These are phyloP conservation scores for Marasmius tenuissimus DNA, from an alignment of 1,284 basidiomycete genomes.

Conservation along the genomic window DNA sequence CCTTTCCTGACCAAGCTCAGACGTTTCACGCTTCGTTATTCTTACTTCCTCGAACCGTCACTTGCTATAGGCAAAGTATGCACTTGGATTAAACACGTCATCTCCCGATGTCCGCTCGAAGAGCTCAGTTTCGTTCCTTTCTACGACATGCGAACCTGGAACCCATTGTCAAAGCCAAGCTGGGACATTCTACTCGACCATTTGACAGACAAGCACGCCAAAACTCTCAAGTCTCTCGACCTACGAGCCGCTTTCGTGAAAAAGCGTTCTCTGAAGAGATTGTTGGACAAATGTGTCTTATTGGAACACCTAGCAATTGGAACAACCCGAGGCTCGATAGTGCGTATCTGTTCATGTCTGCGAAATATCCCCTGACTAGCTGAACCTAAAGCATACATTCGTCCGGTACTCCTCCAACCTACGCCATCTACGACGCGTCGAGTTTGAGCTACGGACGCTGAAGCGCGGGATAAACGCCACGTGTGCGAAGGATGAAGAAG, in stretches of 20 bases:
- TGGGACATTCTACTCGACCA: not conserved
- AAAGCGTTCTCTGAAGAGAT: not conserved
- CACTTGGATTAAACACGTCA: not conserved
- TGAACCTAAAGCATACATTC: not conserved
- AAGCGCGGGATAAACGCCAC: not conserved
- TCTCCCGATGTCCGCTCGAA: not conserved
- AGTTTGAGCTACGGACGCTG: not conserved
- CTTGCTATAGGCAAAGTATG: not conserved
- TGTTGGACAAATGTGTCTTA: not conserved
- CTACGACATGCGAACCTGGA: not conserved
- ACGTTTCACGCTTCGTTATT: not conserved
- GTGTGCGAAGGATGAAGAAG: not conserved
- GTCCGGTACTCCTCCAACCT: not conserved
- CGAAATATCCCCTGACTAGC: too few relatives aligned
- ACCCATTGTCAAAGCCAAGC: not conserved
- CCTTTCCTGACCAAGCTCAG: not conserved
- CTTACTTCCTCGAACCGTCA: not conserved
- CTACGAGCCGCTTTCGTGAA: not conserved
- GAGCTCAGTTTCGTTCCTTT: not conserved
- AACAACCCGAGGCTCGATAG: not conserved
- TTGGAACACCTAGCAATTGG: not conserved
- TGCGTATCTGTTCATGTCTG: not conserved
- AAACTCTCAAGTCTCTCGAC: not conserved
- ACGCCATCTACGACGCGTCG: not conserved
- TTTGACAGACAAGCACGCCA: not conserved